phyloP scores from a whole-genome alignment of 108 stramenopile species.

The Cyclotella atomus region DNA sequence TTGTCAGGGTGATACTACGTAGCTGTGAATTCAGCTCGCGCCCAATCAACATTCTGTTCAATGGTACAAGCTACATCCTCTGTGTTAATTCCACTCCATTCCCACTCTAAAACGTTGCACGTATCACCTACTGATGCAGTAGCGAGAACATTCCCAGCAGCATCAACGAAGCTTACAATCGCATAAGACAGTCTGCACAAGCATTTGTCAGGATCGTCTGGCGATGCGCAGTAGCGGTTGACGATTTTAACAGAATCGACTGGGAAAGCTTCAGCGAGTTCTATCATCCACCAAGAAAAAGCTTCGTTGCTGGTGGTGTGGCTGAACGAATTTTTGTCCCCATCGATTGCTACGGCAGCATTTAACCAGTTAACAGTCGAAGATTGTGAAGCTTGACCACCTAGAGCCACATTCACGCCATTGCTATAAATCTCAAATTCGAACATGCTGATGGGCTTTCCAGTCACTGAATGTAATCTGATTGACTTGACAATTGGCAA shows the following conservation, averaged over 20 bases:
- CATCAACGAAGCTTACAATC: background rate
- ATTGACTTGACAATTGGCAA: background rate
- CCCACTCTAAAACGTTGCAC: too few species aligned
- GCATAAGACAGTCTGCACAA: background rate
- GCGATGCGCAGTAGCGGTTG: background rate
- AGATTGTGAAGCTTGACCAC: background rate
- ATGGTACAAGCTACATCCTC: too few species aligned
- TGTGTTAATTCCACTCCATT: too few species aligned
- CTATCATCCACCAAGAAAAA: background rate
- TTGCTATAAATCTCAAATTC: background rate
- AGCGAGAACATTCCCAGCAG: background rate
- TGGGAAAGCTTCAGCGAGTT: background rate
- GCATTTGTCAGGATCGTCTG: background rate
- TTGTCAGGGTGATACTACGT: too few species aligned
- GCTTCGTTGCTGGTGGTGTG: background rate
- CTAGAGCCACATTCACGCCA: background rate
- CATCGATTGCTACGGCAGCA: background rate
- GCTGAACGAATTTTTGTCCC: background rate
- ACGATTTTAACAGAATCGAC: background rate
- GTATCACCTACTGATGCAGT: too few species aligned
- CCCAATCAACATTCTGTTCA: too few species aligned
- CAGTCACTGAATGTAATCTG: conserved; percentile 1
- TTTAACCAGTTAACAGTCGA: background rate
- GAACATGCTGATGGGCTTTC: background rate
- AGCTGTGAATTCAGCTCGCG: too few species aligned